Percentiles rank a stretch among this genome's conserved stretches.
Conservation (phyloP, 352 stramenopile genomes). For the Pythium plurisporium region DNA sequence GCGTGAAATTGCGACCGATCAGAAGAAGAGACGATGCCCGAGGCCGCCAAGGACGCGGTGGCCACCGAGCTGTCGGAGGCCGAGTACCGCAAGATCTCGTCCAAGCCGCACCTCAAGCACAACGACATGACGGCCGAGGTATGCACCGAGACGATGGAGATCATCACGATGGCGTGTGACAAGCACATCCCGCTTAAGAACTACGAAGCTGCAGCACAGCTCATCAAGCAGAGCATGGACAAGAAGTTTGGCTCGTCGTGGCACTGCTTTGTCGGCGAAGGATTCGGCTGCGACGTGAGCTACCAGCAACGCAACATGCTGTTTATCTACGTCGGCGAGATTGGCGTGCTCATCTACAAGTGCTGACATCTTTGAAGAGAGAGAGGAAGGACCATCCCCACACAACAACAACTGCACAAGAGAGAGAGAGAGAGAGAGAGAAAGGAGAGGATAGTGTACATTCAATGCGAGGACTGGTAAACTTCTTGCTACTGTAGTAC, state of each 20-base stretch:
- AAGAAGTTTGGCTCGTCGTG: conserved; percentile 97
- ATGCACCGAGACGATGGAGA: conserved; percentile 93
- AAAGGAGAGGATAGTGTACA: too few relatives aligned
- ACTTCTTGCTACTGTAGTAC: too few relatives aligned
- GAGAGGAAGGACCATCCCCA: too few relatives aligned
- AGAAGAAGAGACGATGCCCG: conserved; percentile 34
- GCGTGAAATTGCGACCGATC: too few relatives aligned
- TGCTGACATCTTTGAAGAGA: conserved; percentile 29
- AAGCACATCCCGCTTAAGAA: conserved; percentile 93
- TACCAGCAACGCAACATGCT: conserved; percentile 96
- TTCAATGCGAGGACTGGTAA: too few relatives aligned
- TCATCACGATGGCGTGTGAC: conserved; percentile 95
- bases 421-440: too few relatives aligned
- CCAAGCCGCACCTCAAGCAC: conserved; percentile 71
- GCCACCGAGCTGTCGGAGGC: conserved; percentile 55
- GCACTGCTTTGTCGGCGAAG: conserved; percentile 95
- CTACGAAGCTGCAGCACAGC: conserved; percentile 90
- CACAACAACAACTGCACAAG: too few relatives aligned
- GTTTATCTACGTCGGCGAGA: conserved; percentile 92
- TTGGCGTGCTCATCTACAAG: conserved; percentile 95
- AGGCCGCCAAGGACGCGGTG: conserved; percentile 40
- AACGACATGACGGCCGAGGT: conserved; percentile 93
- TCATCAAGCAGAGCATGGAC: conserved; percentile 96
- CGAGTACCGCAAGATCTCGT: conserved; percentile 84
- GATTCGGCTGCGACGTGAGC: conserved; percentile 95